phyloP scores from a whole-genome alignment of 2,329 filamentous ascomycete genomes.

The Juglanconis oblonga region DNA sequence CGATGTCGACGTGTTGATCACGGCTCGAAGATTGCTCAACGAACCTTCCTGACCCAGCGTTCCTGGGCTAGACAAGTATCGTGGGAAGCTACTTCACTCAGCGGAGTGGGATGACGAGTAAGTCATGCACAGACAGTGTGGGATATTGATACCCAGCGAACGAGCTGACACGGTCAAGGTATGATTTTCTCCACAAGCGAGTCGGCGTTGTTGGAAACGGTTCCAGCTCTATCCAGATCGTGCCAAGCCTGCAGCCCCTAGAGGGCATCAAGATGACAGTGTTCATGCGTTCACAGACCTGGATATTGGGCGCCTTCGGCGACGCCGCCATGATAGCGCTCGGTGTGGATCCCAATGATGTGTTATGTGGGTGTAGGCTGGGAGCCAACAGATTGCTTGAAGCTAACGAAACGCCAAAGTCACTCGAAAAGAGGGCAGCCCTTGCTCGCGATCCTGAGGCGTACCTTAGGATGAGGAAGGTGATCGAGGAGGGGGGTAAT shows the following conservation, averaged over 20 bases:
- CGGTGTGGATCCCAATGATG: slow-evolving; percentile 36
- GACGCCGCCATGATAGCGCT: slow-evolving; percentile 41
- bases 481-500: slow-evolving; percentile 41
- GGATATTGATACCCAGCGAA: background rate
- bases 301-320: slow-evolving; percentile 45
- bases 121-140: slow-evolving; percentile 6
- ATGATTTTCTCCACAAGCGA: slow-evolving; percentile 45
- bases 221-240: slow-evolving; percentile 51
- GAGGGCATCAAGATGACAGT: slow-evolving; percentile 39
- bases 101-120: slow-evolving; percentile 41
- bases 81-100: slow-evolving; percentile 44
- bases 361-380: slow-evolving; percentile 33
- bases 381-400: no score
- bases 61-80: slow-evolving; percentile 37
- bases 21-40: slow-evolving; percentile 40
- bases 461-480: slow-evolving; percentile 40
- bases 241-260: slow-evolving; percentile 44
- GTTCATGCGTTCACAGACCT: slow-evolving; percentile 48
- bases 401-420: slow-evolving; percentile 26
- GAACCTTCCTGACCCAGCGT: slow-evolving; percentile 43
- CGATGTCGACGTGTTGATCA: slow-evolving; percentile 36
- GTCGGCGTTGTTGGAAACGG: slow-evolving; percentile 52
- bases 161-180: slow-evolving; percentile 27
- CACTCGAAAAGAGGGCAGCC: slow-evolving; percentile 33
- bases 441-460: slow-evolving; percentile 35